These are phyloP conservation scores for Metschnikowia rubicola DNA, from an alignment of 805 yeast species.

Conservation along the genomic window DNA sequence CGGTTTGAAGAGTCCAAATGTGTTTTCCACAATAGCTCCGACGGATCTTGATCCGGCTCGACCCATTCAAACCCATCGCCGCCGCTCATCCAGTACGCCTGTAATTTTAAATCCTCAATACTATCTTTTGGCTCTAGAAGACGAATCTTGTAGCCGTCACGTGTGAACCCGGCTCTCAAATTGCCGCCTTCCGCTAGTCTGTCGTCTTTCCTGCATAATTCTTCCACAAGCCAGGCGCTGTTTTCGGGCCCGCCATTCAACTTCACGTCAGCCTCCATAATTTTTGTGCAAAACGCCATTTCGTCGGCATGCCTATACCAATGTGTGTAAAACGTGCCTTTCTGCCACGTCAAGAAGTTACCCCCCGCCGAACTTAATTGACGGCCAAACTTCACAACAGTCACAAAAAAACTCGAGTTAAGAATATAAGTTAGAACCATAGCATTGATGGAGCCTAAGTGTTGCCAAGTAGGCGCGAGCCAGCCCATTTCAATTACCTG, in stretches of 20 bases:
- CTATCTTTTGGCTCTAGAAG: conserved; percentile 37
- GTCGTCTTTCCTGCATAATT: conserved; percentile 34
- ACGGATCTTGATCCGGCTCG: conserved; percentile 23
- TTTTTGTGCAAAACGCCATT: conserved; percentile 59
- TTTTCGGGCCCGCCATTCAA: conserved; percentile 40
- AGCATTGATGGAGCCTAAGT: conserved; percentile 45
- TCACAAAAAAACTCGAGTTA: conserved; percentile 39
- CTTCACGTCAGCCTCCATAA: conserved; percentile 62
- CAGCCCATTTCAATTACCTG: conserved; percentile 35
- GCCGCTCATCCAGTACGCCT: conserved; percentile 83
- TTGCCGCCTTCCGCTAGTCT: conserved; percentile 24
- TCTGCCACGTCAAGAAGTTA: conserved; percentile 55
- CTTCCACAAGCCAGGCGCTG: conserved; percentile 31
- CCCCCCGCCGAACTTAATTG: conserved; percentile 47
- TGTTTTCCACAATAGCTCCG: conserved; percentile 43
- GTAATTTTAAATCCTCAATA: conserved; percentile 62
- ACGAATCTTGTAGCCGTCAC: conserved; percentile 38
- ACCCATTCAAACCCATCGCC: conserved; percentile 24
- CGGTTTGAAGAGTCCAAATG: conserved; percentile 25
- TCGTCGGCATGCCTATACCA: conserved; percentile 69
- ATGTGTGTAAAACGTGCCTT: conserved; percentile 59
- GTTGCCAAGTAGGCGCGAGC: conserved; percentile 37
- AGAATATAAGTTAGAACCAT: conserved; percentile 39
- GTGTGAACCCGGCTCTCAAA: conserved; percentile 32
- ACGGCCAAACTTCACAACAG: conserved; percentile 41